Evolutionary conservation across 2,329 filamentous ascomycete species (phyloP).

Genomic region (Alternaria brassicicola): DNA sequence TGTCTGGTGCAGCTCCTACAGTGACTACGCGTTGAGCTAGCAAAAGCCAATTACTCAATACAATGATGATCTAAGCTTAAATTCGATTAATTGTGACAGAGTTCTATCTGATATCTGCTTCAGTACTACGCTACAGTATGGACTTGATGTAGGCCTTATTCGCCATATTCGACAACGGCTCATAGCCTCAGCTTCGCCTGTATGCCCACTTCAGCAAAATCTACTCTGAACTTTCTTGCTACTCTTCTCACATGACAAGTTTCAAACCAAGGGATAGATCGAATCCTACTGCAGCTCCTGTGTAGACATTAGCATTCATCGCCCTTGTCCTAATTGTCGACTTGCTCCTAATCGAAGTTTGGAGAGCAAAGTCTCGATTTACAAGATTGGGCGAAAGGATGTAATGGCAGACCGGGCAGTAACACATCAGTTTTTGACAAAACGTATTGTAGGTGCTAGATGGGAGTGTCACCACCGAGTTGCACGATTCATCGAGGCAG

Average conservation of each 20-base stretch:
- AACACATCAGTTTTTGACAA: background rate
- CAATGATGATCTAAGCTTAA: constrained; percentile 87
- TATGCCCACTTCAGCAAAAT: background rate
- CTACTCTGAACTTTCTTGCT: background rate
- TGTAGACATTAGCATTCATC: background rate
- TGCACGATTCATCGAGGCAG: background rate
- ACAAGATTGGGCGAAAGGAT: background rate
- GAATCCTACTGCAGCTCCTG: background rate
- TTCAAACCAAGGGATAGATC: background rate
- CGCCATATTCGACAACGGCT: background rate
- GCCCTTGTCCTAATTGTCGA: background rate
- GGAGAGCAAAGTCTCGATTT: background rate
- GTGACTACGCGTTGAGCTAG: constrained; percentile 83
- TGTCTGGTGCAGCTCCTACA: constrained; percentile 76
- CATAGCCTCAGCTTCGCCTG: background rate
- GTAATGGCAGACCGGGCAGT: too few species aligned
- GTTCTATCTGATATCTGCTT: background rate
- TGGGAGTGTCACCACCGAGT: background rate
- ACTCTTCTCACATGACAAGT: background rate
- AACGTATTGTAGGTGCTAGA: background rate
- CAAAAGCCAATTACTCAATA: constrained; percentile 76
- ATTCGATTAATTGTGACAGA: constrained; percentile 61
- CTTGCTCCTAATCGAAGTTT: background rate
- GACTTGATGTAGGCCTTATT: background rate
- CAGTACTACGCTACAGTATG: background rate